Base-by-base conservation (phyloP, 768 basidiomycete species). In the Phaeolepiota aurea region DNA sequence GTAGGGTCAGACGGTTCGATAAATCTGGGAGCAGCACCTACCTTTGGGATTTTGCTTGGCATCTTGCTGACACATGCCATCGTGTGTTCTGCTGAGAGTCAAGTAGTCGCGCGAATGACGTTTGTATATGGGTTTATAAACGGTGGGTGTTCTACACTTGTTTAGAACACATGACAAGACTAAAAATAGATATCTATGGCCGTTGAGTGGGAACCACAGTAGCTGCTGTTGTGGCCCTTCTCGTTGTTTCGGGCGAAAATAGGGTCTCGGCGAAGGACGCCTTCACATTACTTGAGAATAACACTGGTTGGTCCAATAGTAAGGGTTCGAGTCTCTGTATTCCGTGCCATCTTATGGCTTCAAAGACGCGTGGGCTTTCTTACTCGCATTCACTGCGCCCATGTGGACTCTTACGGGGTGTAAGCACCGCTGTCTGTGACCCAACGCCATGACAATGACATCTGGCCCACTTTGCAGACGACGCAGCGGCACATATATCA, bases 321-420 rank as follows among this genome's bases (percentile, higher is more conserved):
- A 49, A 41, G 68, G 14, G 3, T 22, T 32, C 12, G 23, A 20
- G 2, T 28, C 18, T 13, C 18, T 21, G 18, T 3, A 39, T 7
- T 11, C 13, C 31, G 15, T 33, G 4, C 1, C 43, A 37, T 41
- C 15, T 19, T 14, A 19, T 14, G 25, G 20, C 18, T 12, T 22
- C 40, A 11, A 40, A 79, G 78, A 66, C 57, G 74, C 69, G 4
- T 80, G 77, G 77, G 77, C 77, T 2, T 80, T 80, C 55, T 56
- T 79, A 38, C 52, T 80, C 22, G 66, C 79, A 0, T 79, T 80
- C 51, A 79, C 76, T 0, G 60, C 76, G 1, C 72, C 76, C 1
- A 79, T 79, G 77, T 80, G 78, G 78, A 74, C 74, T 1, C 53
- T 80, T 40, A 79, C 78, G 0, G 78, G 77, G 45, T 80, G 77